A percentile compares a stretch with the other conserved stretches of the same genome.
Evolutionary conservation across 2,329 filamentous ascomycete genomes (phyloP).

Genomic region (Penicillium sp.): DNA sequence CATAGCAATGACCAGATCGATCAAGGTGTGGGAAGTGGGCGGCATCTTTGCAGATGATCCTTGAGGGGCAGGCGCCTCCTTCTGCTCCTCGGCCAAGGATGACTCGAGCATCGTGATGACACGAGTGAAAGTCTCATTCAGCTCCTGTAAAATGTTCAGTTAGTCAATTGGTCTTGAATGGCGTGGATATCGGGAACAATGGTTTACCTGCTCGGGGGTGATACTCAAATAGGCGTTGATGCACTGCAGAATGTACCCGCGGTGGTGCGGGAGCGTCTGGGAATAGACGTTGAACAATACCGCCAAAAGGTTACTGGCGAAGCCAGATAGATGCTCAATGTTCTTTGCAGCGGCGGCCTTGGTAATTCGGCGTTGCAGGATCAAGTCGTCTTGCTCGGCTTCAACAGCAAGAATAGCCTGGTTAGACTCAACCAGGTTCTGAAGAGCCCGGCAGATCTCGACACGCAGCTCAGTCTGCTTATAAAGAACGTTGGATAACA

Average conservation of each 20-base stretch:
- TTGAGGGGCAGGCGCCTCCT: conserved; percentile 64
- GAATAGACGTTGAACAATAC: conserved; percentile 99
- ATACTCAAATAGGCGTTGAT: conserved; percentile 95
- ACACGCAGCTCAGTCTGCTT: conserved; percentile 85
- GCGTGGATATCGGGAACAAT: not conserved
- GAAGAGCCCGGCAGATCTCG: conserved; percentile 84
- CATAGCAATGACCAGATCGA: conserved; percentile 96
- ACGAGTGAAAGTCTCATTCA: conserved; percentile 85
- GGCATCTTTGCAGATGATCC: conserved; percentile 75
- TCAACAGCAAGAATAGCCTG: conserved; percentile 76
- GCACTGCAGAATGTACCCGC: conserved; percentile 87
- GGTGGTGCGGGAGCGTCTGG: conserved; percentile 88
- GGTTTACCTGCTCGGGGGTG: conserved; percentile 64
- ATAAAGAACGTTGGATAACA: conserved; percentile 89
- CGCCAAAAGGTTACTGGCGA: conserved; percentile 86
- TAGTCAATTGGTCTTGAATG: conserved; percentile 11
- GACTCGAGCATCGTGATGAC: conserved; percentile 82
- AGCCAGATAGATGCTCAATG: conserved; percentile 75
- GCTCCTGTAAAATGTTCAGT: conserved; percentile 56
- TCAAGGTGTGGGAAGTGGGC: conserved; percentile 89
- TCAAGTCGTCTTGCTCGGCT: conserved; percentile 69
- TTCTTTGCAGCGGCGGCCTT: conserved; percentile 78
- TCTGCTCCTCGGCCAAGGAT: conserved; percentile 68
- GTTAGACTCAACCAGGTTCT: conserved; percentile 89
- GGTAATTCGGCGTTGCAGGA: conserved; percentile 77